Conservation (phyloP, 2,329 filamentous ascomycete species). For the Cylindrodendrum hubeiense region DNA sequence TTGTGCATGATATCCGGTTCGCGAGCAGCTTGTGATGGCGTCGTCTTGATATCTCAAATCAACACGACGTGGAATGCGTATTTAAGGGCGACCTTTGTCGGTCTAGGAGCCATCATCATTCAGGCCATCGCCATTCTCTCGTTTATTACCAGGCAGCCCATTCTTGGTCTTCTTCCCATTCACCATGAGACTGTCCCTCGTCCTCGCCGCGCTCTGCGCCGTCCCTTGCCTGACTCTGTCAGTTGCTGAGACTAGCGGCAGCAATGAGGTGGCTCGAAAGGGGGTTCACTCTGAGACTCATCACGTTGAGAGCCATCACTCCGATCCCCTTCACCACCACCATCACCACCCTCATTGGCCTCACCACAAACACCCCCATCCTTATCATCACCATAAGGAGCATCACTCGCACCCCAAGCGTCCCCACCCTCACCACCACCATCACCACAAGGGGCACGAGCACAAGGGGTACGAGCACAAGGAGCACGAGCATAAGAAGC, state of each 20-base stretch:
- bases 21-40: neutral
- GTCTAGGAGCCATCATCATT: neutral
- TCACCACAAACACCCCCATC: conserved; percentile 16
- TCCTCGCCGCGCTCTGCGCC: conserved; percentile 38
- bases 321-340: conserved; percentile 8
- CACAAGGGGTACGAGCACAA: conserved; percentile 27
- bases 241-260: too few relatives aligned
- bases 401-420: conserved; percentile 1
- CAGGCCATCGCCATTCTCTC: conserved; percentile 15
- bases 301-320: neutral
- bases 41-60: neutral
- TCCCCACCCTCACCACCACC: conserved; percentile 7
- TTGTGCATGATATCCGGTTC: neutral
- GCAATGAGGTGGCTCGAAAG: too few relatives aligned
- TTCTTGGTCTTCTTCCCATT: conserved; percentile 5
- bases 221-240: conserved; percentile 28
- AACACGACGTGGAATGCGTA: conserved; percentile 11
- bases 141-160: conserved; percentile 3
- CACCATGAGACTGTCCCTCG: conserved; percentile 41
- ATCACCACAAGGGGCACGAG: conserved; percentile 30
- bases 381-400: neutral
- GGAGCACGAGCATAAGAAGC: neutral
- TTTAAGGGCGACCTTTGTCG: conserved; percentile 4
- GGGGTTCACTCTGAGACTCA: neutral
- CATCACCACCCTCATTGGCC: conserved; percentile 17